Evolutionary conservation across 257 asterid species (phyloP).

Genomic region (Phtheirospermum japonicum): DNA sequence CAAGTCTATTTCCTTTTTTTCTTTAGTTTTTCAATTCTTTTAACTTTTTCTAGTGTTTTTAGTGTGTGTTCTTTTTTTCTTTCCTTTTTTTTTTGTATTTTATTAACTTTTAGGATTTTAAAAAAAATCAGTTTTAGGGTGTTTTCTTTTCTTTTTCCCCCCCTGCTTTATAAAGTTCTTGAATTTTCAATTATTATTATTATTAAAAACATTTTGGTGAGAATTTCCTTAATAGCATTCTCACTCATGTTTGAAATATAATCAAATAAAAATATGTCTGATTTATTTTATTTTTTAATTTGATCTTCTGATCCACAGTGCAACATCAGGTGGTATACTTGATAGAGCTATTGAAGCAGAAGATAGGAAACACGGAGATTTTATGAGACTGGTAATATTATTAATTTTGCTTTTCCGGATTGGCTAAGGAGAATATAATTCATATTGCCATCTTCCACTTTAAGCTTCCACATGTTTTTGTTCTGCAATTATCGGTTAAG

Average conservation of each 20-base stretch:
- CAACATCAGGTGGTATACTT: constrained; percentile 89
- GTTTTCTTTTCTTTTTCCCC: no score
- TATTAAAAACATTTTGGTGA: background rate
- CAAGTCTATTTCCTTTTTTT: no score
- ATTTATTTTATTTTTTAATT: constrained; percentile 15
- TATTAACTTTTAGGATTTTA: no score
- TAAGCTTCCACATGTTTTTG: background rate
- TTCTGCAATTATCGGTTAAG: background rate
- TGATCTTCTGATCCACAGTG: constrained; percentile 40
- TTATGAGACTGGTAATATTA: constrained; percentile 67
- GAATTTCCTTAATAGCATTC: constrained; percentile 1
- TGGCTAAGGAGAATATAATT: no score
- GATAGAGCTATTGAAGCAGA: constrained; percentile 93
- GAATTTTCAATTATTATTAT: background rate
- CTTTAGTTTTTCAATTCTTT: no score
- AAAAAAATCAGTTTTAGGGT: no score
- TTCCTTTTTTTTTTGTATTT: no score
- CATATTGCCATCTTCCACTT: no score
- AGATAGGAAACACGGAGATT: constrained; percentile 78
- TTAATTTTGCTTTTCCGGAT: no score
- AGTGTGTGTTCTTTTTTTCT: no score
- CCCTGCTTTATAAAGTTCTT: no score
- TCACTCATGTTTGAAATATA: background rate
- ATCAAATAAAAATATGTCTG: constrained; percentile 12
- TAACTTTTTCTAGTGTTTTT: no score